Percentiles rank a stretch among this genome's conserved stretches.
These are phyloP conservation scores for Phyllosticta citriasiana DNA, from an alignment of 2,329 filamentous ascomycete species.

Conservation along the genomic window DNA sequence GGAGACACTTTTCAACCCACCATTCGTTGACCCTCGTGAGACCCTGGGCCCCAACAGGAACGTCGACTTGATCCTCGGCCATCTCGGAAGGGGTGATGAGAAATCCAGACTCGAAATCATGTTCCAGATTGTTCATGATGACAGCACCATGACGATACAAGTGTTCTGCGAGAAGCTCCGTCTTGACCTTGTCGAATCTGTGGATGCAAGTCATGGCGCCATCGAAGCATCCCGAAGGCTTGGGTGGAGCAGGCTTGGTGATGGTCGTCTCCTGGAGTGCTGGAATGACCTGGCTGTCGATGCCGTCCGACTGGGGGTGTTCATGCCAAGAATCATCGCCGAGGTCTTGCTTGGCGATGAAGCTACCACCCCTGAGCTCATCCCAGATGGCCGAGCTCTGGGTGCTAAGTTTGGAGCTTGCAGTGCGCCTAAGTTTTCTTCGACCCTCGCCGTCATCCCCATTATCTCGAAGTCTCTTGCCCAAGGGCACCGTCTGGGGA, in stretches of 20 bases:
- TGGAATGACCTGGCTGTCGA: constrained; percentile 11
- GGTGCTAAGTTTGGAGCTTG: constrained; percentile 70
- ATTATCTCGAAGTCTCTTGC: constrained; percentile 23
- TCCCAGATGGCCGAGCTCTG: constrained; percentile 85
- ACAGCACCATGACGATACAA: constrained; percentile 26
- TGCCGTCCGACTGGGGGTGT: constrained; percentile 14
- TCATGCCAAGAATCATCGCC: constrained; percentile 25
- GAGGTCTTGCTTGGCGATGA: constrained; percentile 17
- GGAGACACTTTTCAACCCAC: constrained; percentile 84
- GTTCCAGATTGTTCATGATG: constrained; percentile 19
- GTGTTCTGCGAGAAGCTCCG: constrained; percentile 23
- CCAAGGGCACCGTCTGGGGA: constrained; percentile 30
- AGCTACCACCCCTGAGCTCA: constrained; percentile 56
- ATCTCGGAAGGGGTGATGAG: constrained; percentile 39
- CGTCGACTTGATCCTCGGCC: constrained; percentile 22
- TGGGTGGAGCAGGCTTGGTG: background rate
- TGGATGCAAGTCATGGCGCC: constrained; percentile 32
- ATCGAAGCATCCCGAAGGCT: constrained; percentile 21
- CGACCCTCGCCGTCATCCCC: constrained; percentile 41
- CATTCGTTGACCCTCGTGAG: constrained; percentile 63
- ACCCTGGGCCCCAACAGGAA: constrained; percentile 26
- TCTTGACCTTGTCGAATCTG: constrained; percentile 35
- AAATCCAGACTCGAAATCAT: constrained; percentile 22
- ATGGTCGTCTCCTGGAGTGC: constrained; percentile 1
- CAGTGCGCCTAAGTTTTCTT: constrained; percentile 77